Evolutionary conservation across 768 basidiomycete species (phyloP).

Genomic region (Cantharellus anzutake): DNA sequence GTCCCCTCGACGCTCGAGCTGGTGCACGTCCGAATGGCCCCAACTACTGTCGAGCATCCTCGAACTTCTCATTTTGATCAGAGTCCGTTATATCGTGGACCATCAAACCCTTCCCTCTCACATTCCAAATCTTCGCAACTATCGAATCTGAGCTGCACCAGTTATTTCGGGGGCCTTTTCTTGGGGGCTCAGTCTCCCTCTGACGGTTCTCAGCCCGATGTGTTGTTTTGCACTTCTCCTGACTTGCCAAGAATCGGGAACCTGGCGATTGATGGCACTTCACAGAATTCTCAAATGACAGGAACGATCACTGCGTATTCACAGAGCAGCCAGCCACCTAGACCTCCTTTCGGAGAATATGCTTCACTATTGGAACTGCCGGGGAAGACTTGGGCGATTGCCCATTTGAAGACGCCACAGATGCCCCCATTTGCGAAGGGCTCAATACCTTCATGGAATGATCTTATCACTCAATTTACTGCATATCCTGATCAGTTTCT

Average conservation of each 20-base stretch:
- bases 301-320: background rate
- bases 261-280: background rate
- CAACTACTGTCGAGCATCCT: slow-evolving; percentile 37
- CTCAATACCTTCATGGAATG: slow-evolving; percentile 25
- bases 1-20: slow-evolving; percentile 34
- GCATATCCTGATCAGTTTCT: slow-evolving; percentile 62
- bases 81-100: background rate
- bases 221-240: slow-evolving; percentile 53
- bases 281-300: too few species aligned
- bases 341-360: slow-evolving; percentile 37
- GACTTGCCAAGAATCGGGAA: slow-evolving; percentile 52
- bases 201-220: slow-evolving; percentile 55
- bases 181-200: slow-evolving; percentile 49
- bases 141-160: slow-evolving; percentile 21
- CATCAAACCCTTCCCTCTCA: background rate
- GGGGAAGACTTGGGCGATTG: slow-evolving; percentile 67
- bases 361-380: slow-evolving; percentile 60
- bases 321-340: background rate
- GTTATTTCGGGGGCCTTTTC: slow-evolving; percentile 46
- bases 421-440: slow-evolving; percentile 17
- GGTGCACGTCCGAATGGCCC: slow-evolving; percentile 62
- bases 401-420: slow-evolving; percentile 20
- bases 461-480: slow-evolving; percentile 67
- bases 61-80: background rate
- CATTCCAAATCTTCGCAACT: background rate